phyloP scores from a whole-genome alignment of 495 filamentous ascomycete genomes.

The Hapsidospora chrysogenum region DNA sequence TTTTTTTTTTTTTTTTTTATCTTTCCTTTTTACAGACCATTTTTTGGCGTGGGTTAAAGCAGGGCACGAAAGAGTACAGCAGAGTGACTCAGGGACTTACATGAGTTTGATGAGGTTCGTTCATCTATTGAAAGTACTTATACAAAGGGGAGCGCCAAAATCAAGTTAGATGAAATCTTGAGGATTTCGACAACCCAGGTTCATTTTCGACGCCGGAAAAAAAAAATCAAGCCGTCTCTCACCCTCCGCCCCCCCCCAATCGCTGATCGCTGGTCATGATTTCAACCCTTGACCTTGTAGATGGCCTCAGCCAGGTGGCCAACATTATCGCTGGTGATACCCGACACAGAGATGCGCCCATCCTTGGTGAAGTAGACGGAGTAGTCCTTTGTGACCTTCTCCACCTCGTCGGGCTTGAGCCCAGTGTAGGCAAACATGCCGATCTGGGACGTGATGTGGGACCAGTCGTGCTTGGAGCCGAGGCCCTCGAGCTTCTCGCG shows the following conservation, averaged over 20 bases:
- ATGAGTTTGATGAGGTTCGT: neutral
- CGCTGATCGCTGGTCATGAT: neutral
- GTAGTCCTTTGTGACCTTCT: slow-evolving; percentile 83
- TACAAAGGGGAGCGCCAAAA: too few species aligned
- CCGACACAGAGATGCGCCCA: slow-evolving; percentile 92
- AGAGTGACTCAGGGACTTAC: neutral
- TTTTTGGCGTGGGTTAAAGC: too few species aligned
- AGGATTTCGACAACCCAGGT: too few species aligned
- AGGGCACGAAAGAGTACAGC: neutral
- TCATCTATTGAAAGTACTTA: neutral
- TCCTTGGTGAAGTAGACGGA: slow-evolving; percentile 97
- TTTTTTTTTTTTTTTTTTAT: neutral
- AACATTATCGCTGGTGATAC: slow-evolving; percentile 87
- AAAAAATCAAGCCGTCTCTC: too few species aligned
- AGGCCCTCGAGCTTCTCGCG: slow-evolving; percentile 88
- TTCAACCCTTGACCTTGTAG: slow-evolving; percentile 67
- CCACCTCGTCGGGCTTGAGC: slow-evolving; percentile 84
- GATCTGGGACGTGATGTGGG: slow-evolving; percentile 95
- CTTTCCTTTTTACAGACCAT: too few species aligned
- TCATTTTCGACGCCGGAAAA: too few species aligned
- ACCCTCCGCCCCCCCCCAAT: neutral
- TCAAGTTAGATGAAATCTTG: too few species aligned
- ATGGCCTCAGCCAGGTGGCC: slow-evolving; percentile 87
- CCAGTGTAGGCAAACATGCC: slow-evolving; percentile 99
- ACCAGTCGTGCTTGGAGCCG: slow-evolving; percentile 93